These are phyloP conservation scores for Oldenlandia corymbosa DNA, from an alignment of 257 asterid species.

Conservation along the genomic window DNA sequence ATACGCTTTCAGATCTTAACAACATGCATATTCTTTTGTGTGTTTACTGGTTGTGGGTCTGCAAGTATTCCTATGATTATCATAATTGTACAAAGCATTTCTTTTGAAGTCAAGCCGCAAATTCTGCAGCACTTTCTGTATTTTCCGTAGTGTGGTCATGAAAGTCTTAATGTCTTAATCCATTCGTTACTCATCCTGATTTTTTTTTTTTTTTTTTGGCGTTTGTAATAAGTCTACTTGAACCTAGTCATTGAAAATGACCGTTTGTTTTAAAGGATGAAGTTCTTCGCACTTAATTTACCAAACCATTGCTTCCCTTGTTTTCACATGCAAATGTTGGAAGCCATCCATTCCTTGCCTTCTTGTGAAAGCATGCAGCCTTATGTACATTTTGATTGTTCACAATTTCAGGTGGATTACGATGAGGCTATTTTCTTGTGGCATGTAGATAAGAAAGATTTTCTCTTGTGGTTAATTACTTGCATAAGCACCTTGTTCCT, in stretches of 20 bases:
- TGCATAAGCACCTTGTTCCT: conserved; percentile 74
- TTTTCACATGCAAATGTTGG: conserved; percentile 9
- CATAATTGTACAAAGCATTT: background rate
- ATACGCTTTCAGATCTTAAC: background rate
- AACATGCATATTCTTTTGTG: background rate
- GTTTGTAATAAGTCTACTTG: background rate
- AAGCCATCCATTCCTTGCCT: conserved; percentile 13
- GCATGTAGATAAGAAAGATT: conserved; percentile 92
- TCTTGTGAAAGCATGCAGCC: conserved; percentile 23
- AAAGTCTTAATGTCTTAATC: background rate
- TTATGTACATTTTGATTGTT: conserved; percentile 13
- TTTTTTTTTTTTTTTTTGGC: background rate
- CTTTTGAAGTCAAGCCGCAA: conserved; percentile 3
- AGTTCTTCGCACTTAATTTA: background rate
- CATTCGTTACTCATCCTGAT: background rate
- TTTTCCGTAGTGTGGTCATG: background rate
- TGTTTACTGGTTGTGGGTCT: background rate
- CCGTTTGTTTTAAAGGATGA: background rate
- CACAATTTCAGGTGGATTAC: conserved; percentile 81
- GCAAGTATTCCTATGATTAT: background rate
- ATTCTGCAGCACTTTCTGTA: background rate
- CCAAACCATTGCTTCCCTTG: conserved; percentile 5
- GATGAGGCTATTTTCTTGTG: conserved; percentile 88
- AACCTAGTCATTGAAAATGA: background rate
- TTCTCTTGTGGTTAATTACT: conserved; percentile 87